Evolutionary conservation across 1,284 basidiomycete species (phyloP), one percentile per base, ranked within the genome.

Genomic region (Trametes sp.): DNA sequence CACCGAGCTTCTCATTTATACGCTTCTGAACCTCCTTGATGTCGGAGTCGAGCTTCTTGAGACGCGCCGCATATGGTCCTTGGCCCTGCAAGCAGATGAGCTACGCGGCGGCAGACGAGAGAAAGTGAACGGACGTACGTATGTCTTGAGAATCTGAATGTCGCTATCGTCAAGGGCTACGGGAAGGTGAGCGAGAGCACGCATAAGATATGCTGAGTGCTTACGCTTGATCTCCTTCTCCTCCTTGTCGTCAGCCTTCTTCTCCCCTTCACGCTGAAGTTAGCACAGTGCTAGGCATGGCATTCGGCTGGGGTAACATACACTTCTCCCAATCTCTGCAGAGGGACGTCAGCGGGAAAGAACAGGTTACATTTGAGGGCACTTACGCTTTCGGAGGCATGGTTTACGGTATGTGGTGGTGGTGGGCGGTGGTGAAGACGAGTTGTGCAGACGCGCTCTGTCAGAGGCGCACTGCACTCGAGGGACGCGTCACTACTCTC

Each of bases 131-230:
- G 82, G 58, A 48, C 63, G 28, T 76, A 90, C 95, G 77, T 99
- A 99, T 65, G 98, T 99, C 83, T 98, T 98, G 69, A 99, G 87
- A 65, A 99, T 97, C 78, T 99, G 97, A 62, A 99, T 99, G 76
- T 99, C 98, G 65, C 94, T 96, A 74, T 98, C 98, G 75, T 98
- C 98, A 67, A 99, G 89, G 54, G 93, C 97, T 92, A 73, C 42
- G 54, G 64, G 28, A 5, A 14, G 31, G 24, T 76, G 29, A 71
- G 64, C 64, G 38, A 61, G 61, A 5, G 9, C 8, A 6, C 26
- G 19, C 26, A 48, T 35, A 19, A 10, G 58, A 38, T 41, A 6
- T 4, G n/a, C 23, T 31, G 23, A 52, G 36, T 35, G 82, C 89
- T 63, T 70, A 91, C 94, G 90, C 71, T 94, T 89, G 73, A 96